Evolutionary conservation across 1,284 basidiomycete species (phyloP).

Genomic region (Cryptococcus sp.): DNA sequence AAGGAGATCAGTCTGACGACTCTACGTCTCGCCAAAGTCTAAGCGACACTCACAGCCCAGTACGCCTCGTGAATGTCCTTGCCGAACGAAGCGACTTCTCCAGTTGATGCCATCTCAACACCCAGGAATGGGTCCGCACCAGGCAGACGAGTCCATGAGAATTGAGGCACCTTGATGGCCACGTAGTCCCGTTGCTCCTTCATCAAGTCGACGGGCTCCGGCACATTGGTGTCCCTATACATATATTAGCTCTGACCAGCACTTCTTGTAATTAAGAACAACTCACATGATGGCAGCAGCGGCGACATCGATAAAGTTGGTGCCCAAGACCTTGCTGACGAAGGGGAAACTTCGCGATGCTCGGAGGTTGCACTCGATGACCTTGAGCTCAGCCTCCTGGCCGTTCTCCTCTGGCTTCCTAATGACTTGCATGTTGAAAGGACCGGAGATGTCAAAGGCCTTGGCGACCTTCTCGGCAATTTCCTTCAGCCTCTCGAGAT

Average conservation of each 20-base stretch:
- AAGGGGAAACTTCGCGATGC: conserved; percentile 99
- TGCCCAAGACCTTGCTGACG: conserved; percentile 95
- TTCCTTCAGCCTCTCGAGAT: conserved; percentile 81
- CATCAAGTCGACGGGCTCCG: conserved; percentile 93
- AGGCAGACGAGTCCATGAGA: conserved; percentile 92
- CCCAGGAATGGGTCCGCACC: conserved; percentile 93
- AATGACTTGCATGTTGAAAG: conserved; percentile 99
- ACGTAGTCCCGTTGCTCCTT: conserved; percentile 85
- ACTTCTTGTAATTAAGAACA: conserved; percentile 43
- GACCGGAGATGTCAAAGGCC: conserved; percentile 95
- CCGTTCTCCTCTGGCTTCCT: conserved; percentile 68
- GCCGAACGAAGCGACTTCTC: conserved; percentile 97
- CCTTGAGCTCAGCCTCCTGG: conserved; percentile 73
- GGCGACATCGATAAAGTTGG: conserved; percentile 95
- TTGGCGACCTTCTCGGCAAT: conserved; percentile 94
- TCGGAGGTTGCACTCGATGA: conserved; percentile 98
- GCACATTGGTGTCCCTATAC: conserved; percentile 64
- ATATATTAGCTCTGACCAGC: not conserved
- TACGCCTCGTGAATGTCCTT: conserved; percentile 94
- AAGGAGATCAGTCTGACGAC: not conserved
- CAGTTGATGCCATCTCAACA: conserved; percentile 98
- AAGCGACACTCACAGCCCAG: conserved; percentile 64
- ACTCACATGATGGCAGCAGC: conserved; percentile 78
- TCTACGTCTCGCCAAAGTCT: not conserved
- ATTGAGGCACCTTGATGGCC: conserved; percentile 97